Conservation (phyloP, 2,329 filamentous ascomycete genomes). For the Xylaria sp. region DNA sequence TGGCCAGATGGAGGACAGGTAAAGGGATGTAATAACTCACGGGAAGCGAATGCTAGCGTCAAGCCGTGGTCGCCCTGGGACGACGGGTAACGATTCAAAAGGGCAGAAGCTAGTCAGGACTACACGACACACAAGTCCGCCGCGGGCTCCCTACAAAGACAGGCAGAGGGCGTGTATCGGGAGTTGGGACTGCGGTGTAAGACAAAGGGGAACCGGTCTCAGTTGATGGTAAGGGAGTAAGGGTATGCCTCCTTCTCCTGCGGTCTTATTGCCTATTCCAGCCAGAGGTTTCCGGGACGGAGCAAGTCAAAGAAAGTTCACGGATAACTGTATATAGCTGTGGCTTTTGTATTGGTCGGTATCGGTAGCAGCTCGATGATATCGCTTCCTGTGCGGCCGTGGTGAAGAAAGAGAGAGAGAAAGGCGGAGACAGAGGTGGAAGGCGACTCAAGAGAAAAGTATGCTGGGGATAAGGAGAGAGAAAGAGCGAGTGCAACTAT, state of each 20-base stretch:
- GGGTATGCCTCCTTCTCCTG: slow-evolving; percentile 26
- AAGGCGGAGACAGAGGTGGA: slow-evolving; percentile 5
- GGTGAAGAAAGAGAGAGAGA: neutral
- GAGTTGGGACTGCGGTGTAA: slow-evolving; percentile 30
- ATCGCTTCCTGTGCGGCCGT: slow-evolving; percentile 1
- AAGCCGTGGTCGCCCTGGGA: slow-evolving; percentile 9
- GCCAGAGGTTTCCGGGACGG: slow-evolving; percentile 16
- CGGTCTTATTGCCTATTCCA: slow-evolving; percentile 13
- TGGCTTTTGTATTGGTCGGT: slow-evolving; percentile 4
- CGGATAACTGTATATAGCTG: neutral
- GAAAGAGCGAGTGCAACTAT: slow-evolving; percentile 28
- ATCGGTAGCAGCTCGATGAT: slow-evolving; percentile 6
- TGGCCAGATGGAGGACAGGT: neutral
- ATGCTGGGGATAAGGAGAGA: slow-evolving; percentile 4
- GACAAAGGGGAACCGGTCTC: slow-evolving; percentile 33
- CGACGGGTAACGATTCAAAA: slow-evolving; percentile 13
- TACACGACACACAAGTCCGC: slow-evolving; percentile 15
- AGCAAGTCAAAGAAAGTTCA: slow-evolving; percentile 10
- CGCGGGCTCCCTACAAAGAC: slow-evolving; percentile 10
- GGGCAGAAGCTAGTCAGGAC: slow-evolving; percentile 1
- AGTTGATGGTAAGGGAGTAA: slow-evolving; percentile 21
- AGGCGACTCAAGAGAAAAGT: neutral
- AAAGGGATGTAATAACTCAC: slow-evolving; percentile 26
- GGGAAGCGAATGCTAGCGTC: slow-evolving; percentile 24
- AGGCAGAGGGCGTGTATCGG: slow-evolving; percentile 9